Base-by-base conservation (phyloP, 257 asterid genomes). In the Plectranthus barbatus region DNA sequence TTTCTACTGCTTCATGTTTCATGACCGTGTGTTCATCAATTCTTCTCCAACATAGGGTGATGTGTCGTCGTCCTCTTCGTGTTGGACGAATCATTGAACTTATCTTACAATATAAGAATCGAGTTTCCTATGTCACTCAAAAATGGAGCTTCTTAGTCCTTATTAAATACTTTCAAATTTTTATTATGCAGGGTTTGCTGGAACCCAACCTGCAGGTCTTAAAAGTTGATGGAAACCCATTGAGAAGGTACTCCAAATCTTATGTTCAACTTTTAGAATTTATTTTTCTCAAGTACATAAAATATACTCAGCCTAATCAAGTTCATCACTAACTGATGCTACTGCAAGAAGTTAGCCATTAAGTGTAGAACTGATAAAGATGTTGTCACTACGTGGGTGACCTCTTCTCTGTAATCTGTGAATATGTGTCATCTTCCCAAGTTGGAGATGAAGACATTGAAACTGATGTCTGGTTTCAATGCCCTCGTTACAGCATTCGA, bases 171-270 rank as follows among this genome's bases (percentile, higher is more conserved):
- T 39, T 44, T 4, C 17, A 64, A 29, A 67, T 23, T 62, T n/a
- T 66, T 36, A 24, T 56, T 57, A 60, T 75, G 77, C 90, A 92
- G 99, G 99, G 97, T 62, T 76, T 89, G 79, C 95, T 92, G 26
- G 99, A 92, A 77, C 73, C 81, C 70, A 83, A 66, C 74, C 78
- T 92, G 68, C 95, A 92, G 85, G 91, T 90, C 21, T 65, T 92
- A 41, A 90, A 70, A 75, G 77, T 92, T 42, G 99, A 87, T 7
- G 99, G 99, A 61, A 92, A 89, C 76, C 90, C 99, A 41, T 64
- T 92, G 69, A 77, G 99, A 80, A 92, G 99, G 99, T 92, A 81
- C 14, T 19, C 48, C 55, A 21, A 45, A 54, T 74, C 58, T 64
- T 60, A n/a, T 1, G 17, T 53, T 36, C 21, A 41, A 52, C 2